Percentiles rank a stretch among this genome's conserved stretches.
phyloP scores from a whole-genome alignment of 257 asterid genomes.

The Voacanga thouarsii region DNA sequence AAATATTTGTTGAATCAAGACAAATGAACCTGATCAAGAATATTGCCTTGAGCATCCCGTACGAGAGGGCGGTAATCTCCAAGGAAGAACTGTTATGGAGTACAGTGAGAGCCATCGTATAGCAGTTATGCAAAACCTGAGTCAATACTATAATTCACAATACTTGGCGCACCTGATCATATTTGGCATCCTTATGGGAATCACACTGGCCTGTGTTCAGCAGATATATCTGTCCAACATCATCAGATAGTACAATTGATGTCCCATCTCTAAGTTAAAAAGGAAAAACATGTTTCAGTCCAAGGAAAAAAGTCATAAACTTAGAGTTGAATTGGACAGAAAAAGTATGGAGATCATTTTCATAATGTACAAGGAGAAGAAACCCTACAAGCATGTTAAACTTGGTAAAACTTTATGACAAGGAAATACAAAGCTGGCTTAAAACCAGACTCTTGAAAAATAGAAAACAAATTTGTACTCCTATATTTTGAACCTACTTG shows the following conservation, averaged over 20 bases:
- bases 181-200: slow-evolving; percentile 92
- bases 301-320: slow-evolving; percentile 5
- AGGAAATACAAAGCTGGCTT: not conserved
- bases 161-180: slow-evolving; percentile 74
- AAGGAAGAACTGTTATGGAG: slow-evolving; percentile 78
- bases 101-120: slow-evolving; percentile 33
- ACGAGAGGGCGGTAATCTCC: slow-evolving; percentile 96
- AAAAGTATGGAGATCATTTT: not conserved
- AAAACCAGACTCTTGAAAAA: not conserved
- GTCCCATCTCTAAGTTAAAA: slow-evolving; percentile 85
- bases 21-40: slow-evolving; percentile 78
- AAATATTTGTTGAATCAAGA: not conserved
- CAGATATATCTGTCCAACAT: slow-evolving; percentile 92
- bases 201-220: slow-evolving; percentile 97
- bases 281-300: slow-evolving; percentile 25
- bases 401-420: not conserved
- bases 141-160: not conserved
- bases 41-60: slow-evolving; percentile 77
- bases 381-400: not conserved
- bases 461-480: not conserved
- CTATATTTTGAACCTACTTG: not conserved
- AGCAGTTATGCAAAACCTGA: slow-evolving; percentile 3
- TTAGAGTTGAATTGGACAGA: not conserved
- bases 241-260: slow-evolving; percentile 96
- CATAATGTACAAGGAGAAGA: not conserved